Conservation (phyloP, 768 basidiomycete species). For the Austroboletus eburneus region DNA sequence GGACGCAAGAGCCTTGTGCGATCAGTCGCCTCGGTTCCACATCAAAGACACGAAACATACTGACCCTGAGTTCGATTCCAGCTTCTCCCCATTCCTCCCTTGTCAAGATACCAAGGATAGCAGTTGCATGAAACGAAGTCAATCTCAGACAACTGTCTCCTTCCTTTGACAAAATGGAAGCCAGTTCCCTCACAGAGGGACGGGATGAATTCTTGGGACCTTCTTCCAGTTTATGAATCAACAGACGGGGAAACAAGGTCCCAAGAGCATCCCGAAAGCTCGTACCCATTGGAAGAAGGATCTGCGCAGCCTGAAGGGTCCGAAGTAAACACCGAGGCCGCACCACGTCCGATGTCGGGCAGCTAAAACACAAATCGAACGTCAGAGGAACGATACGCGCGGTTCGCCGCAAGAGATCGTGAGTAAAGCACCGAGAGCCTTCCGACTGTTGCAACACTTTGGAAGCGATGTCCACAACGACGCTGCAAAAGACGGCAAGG, state of each 20-base stretch:
- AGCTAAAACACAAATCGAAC: conserved; percentile 42
- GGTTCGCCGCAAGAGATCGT: conserved; percentile 42
- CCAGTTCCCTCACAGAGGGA: conserved; percentile 12
- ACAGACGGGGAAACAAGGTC: conserved; percentile 23
- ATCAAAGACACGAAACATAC: conserved; percentile 12
- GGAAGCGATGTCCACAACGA: conserved; percentile 42
- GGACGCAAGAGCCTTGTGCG: conserved; percentile 18
- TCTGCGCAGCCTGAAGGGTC: conserved; percentile 33
- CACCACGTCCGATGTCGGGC: conserved; percentile 28
- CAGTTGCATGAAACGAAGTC: conserved; percentile 29
- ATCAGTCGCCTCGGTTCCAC: conserved; percentile 6
- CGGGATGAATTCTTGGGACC: conserved; percentile 30
- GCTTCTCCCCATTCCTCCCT: conserved; percentile 37
- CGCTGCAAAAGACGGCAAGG: conserved; percentile 44
- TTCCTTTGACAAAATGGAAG: conserved; percentile 23
- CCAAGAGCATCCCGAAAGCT: conserved; percentile 30
- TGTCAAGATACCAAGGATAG: conserved; percentile 37
- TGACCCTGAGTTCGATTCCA: conserved; percentile 31
- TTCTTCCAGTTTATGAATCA: conserved; percentile 40
- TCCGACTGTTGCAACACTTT: conserved; percentile 40
- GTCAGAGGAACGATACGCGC: conserved; percentile 37
- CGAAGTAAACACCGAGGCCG: conserved; percentile 40
- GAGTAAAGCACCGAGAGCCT: conserved; percentile 46
- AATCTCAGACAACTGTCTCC: conserved; percentile 26
- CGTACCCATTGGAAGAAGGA: conserved; percentile 20